These are phyloP conservation scores for Arachnomyces sp. DNA, from an alignment of 2,329 filamentous ascomycete species.

Conservation along the genomic window DNA sequence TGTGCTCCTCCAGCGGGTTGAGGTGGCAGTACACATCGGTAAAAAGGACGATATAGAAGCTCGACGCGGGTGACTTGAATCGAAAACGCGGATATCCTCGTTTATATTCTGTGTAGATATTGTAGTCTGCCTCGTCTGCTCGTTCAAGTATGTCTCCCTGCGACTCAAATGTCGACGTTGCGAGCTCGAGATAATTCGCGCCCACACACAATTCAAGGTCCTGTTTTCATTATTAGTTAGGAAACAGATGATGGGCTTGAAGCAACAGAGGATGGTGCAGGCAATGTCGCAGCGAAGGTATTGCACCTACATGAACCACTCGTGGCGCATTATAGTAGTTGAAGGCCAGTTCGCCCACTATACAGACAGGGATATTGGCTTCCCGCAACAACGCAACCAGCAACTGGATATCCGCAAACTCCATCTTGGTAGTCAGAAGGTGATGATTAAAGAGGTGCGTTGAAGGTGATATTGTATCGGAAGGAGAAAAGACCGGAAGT, in stretches of 20 bases:
- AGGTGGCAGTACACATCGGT: conserved; percentile 11
- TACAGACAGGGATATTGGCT: conserved; percentile 3
- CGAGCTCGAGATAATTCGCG: not conserved
- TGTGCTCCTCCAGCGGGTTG: conserved; percentile 10
- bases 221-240: not conserved
- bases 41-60: conserved; percentile 12
- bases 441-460: too few relatives aligned
- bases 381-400: conserved; percentile 24
- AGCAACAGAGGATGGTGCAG: not conserved
- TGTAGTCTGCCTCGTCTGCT: conserved; percentile 6
- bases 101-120: conserved; percentile 21
- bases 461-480: too few relatives aligned
- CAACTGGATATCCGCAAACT: conserved; percentile 6
- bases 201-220: conserved; percentile 9
- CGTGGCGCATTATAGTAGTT: conserved; percentile 10
- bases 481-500: too few relatives aligned
- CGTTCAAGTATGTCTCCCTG: conserved; percentile 36
- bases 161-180: conserved; percentile 25
- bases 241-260: not conserved
- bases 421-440: not conserved
- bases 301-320: conserved; percentile 6
- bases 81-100: conserved; percentile 14
- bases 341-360: conserved; percentile 9
- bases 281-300: too few relatives aligned
- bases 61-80: conserved; percentile 5